Evolutionary conservation across 2,329 filamentous ascomycete species (phyloP).

Genomic region (Clarireedia monteithiana): DNA sequence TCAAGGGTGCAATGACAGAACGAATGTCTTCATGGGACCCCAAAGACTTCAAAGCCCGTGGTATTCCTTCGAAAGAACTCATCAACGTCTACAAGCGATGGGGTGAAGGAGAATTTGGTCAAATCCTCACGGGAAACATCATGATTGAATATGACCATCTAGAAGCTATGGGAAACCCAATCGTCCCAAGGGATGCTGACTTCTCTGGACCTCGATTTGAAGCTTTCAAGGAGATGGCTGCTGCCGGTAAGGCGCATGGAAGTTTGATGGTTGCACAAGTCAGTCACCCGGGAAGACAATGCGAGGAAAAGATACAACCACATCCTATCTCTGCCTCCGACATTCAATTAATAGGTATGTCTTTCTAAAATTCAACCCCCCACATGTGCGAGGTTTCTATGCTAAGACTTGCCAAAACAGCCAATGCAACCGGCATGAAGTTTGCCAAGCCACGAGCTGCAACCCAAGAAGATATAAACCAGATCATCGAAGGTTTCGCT

Average conservation of each 20-base stretch:
- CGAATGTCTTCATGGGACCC: constrained; percentile 52
- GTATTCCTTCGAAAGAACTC: constrained; percentile 43
- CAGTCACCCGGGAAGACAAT: constrained; percentile 48
- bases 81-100: constrained; percentile 53
- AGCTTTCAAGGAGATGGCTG: constrained; percentile 48
- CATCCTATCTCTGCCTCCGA: constrained; percentile 35
- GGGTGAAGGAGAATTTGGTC: constrained; percentile 49
- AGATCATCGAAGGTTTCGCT: constrained; percentile 52
- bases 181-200: constrained; percentile 46
- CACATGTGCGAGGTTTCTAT: background rate
- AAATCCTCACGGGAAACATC: constrained; percentile 56
- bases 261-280: constrained; percentile 53
- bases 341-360: constrained; percentile 30
- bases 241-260: constrained; percentile 46
- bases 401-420: constrained; percentile 6
- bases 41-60: constrained; percentile 41
- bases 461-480: constrained; percentile 45
- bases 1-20: constrained; percentile 63
- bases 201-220: constrained; percentile 51
- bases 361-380: background rate
- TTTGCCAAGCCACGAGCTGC: constrained; percentile 48
- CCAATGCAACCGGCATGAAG: constrained; percentile 36
- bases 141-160: constrained; percentile 55
- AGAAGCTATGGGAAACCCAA: constrained; percentile 47
- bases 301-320: constrained; percentile 27